phyloP scores from a whole-genome alignment of 169 alveolate genomes.

The Eimeria sp. region DNA sequence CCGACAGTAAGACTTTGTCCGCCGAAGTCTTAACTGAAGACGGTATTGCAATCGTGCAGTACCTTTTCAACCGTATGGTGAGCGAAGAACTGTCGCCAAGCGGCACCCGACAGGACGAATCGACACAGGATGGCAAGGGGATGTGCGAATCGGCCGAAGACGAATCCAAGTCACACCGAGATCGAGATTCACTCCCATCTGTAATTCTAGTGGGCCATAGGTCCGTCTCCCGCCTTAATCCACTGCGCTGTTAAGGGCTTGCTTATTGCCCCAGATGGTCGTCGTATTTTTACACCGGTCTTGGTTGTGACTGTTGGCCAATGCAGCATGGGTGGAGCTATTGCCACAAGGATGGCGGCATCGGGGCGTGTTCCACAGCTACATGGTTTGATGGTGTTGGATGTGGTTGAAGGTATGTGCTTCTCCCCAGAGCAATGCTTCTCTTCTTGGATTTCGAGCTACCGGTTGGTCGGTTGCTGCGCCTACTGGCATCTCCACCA shows the following conservation, averaged over 20 bases:
- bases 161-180: slow-evolving; percentile 9
- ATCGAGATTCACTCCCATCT: slow-evolving; percentile 60
- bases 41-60: slow-evolving; percentile 77
- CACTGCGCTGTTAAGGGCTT: neutral
- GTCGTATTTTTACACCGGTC: neutral
- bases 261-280: neutral
- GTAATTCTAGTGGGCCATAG: slow-evolving; percentile 78
- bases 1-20: slow-evolving; percentile 66
- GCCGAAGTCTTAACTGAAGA: slow-evolving; percentile 73
- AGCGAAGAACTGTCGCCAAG: neutral
- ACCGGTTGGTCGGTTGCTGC: neutral
- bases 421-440: neutral
- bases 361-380: slow-evolving; percentile 79
- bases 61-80: slow-evolving; percentile 28
- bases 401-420: slow-evolving; percentile 90
- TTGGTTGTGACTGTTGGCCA: neutral
- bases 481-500: neutral
- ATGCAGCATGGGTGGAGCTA: slow-evolving; percentile 84
- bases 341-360: slow-evolving; percentile 81
- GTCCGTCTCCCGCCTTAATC: neutral
- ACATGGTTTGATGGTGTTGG: slow-evolving; percentile 92
- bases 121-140: neutral
- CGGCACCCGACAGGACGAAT: neutral
- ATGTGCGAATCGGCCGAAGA: neutral
- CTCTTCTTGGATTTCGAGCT: neutral